Percentiles rank a stretch among this genome's conserved stretches.
Evolutionary conservation across 352 stramenopile genomes (phyloP).

Genomic region (Phytopythium kandeliae): DNA sequence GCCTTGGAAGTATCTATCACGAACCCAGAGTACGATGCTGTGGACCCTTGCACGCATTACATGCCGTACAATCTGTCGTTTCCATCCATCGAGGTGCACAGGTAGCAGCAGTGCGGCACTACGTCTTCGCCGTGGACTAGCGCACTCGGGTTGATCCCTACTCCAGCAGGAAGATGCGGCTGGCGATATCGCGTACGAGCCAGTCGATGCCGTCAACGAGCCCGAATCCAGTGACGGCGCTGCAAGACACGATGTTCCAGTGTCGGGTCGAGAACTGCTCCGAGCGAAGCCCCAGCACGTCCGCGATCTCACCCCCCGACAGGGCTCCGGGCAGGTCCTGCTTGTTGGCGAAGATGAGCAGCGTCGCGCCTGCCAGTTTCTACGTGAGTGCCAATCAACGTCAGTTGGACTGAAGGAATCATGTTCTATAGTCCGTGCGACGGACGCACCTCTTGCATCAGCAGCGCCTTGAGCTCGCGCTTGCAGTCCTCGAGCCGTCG

Average conservation of each 20-base stretch:
- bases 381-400: too few relatives aligned
- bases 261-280: slow-evolving; percentile 81
- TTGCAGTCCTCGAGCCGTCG: slow-evolving; percentile 93
- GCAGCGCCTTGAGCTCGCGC: slow-evolving; percentile 82
- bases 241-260: slow-evolving; percentile 94
- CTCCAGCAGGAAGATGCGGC: slow-evolving; percentile 94
- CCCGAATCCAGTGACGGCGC: slow-evolving; percentile 93
- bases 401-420: too few relatives aligned
- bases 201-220: slow-evolving; percentile 97
- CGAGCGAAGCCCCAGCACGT: slow-evolving; percentile 78
- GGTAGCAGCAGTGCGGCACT: too few relatives aligned
- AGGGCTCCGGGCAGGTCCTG: slow-evolving; percentile 95
- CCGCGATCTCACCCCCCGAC: slow-evolving; percentile 86
- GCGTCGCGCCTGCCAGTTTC: slow-evolving; percentile 96
- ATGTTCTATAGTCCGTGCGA: too few relatives aligned
- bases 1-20: too few relatives aligned
- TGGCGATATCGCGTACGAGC: slow-evolving; percentile 95
- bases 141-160: slow-evolving; percentile 15
- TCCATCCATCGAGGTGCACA: too few relatives aligned
- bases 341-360: slow-evolving; percentile 99
- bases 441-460: slow-evolving; percentile 75
- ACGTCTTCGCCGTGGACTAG: too few relatives aligned
- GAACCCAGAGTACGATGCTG: too few relatives aligned
- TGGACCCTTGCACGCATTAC: too few relatives aligned
- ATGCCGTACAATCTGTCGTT: too few relatives aligned